Conservation (phyloP, 2,329 filamentous ascomycete species). For the Pseudomassariella vexata region DNA sequence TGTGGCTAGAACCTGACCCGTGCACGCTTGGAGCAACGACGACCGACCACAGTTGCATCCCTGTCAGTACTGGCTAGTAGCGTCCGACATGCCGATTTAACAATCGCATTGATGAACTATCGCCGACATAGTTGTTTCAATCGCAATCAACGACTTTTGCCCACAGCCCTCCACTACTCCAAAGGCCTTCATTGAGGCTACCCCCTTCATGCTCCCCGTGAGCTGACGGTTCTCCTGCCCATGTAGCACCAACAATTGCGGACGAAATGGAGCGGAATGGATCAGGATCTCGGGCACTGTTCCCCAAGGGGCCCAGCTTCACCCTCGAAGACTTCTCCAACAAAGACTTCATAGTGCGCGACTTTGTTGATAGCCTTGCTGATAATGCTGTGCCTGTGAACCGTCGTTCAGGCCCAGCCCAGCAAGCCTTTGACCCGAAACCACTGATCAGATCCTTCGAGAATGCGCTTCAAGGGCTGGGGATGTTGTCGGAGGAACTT, state of each 20-base stretch:
- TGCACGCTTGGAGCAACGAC: too few species aligned
- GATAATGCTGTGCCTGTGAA: slow-evolving; percentile 75
- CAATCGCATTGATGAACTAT: too few species aligned
- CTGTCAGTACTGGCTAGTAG: too few species aligned
- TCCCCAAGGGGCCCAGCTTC: slow-evolving; percentile 75
- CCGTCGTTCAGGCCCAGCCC: slow-evolving; percentile 66
- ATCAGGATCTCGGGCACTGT: slow-evolving; percentile 59
- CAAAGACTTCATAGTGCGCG: slow-evolving; percentile 94
- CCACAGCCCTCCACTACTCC: too few species aligned
- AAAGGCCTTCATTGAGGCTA: too few species aligned
- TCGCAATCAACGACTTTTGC: too few species aligned
- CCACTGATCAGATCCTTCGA: slow-evolving; percentile 95
- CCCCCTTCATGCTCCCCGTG: too few species aligned
- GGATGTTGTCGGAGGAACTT: slow-evolving; percentile 71
- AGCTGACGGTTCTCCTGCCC: too few species aligned
- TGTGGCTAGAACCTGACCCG: too few species aligned
- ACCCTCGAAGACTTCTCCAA: slow-evolving; percentile 82
- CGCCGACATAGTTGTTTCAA: too few species aligned
- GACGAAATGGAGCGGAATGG: slow-evolving; percentile 34
- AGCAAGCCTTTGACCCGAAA: slow-evolving; percentile 81
- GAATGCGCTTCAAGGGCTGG: slow-evolving; percentile 62
- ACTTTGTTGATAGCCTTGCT: slow-evolving; percentile 91
- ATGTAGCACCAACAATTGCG: slow-evolving; percentile 15
- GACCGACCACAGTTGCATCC: too few species aligned
- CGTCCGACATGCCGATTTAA: too few species aligned